Percentiles rank a stretch among this genome's conserved stretches.
phyloP scores from a whole-genome alignment of 2,329 filamentous ascomycete genomes.

The Talaromyces piceae region DNA sequence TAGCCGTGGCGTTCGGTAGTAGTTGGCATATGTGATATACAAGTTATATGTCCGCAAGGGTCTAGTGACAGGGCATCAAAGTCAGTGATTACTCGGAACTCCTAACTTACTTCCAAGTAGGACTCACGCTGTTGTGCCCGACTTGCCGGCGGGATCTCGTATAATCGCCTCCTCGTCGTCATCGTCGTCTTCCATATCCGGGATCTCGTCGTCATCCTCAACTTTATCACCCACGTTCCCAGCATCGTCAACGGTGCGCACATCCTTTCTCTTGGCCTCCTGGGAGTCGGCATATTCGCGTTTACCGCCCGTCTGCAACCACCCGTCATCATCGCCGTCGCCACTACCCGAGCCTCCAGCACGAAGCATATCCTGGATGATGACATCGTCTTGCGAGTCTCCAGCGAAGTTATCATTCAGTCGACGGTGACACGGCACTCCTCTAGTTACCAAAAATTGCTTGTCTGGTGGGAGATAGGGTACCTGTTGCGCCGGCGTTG shows the following conservation, averaged over 20 bases:
- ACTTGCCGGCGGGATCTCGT: constrained; percentile 52
- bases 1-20: constrained; percentile 90
- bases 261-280: constrained; percentile 69
- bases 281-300: constrained; percentile 56
- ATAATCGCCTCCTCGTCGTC: constrained; percentile 95
- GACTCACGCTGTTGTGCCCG: constrained; percentile 49
- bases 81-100: background rate
- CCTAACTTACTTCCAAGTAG: background rate
- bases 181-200: constrained; percentile 96
- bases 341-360: constrained; percentile 34
- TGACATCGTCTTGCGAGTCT: constrained; percentile 77
- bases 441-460: constrained; percentile 90
- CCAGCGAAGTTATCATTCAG: constrained; percentile 91
- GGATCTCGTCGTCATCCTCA: constrained; percentile 69
- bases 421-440: constrained; percentile 85
- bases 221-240: constrained; percentile 75
- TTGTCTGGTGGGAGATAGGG: constrained; percentile 78
- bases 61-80: constrained; percentile 39
- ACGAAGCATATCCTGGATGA: constrained; percentile 70
- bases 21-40: constrained; percentile 96
- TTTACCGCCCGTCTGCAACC: constrained; percentile 79
- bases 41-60: constrained; percentile 90
- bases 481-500: constrained; percentile 69
- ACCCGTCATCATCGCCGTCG: constrained; percentile 72
- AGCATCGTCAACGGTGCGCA: constrained; percentile 80